Evolutionary conservation across 2,329 filamentous ascomycete species (phyloP).

Genomic region (Rhexocercosporidium sp.): DNA sequence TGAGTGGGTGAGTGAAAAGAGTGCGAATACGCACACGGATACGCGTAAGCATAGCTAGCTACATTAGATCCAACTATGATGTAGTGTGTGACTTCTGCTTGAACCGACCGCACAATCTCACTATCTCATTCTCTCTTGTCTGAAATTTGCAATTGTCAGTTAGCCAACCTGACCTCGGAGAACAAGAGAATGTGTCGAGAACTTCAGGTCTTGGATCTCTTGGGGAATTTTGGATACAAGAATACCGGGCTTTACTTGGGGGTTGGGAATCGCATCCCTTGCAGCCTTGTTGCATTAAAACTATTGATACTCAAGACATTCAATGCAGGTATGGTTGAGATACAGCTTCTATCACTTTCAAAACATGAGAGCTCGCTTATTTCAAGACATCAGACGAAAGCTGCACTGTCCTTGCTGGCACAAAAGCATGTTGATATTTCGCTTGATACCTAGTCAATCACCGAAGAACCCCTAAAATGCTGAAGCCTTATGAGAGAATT

Average conservation of each 20-base stretch:
- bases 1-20: not conserved
- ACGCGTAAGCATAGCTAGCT: not conserved
- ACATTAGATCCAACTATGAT: no score
- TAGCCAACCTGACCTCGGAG: no score
- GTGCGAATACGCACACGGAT: not conserved
- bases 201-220: not conserved
- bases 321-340: not conserved
- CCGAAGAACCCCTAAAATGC: no score
- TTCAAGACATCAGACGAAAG: not conserved
- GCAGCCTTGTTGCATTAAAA: not conserved
- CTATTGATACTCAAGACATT: not conserved
- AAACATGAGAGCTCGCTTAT: conserved; percentile 6
- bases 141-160: no score
- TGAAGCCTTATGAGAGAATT: not conserved
- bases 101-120: not conserved
- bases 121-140: not conserved
- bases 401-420: not conserved
- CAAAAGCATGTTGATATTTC: not conserved
- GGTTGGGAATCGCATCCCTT: not conserved
- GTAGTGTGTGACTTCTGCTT: not conserved
- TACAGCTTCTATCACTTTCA: not conserved
- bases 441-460: not conserved
- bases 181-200: no score
- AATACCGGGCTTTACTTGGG: no score
- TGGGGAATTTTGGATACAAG: not conserved